Conservation (phyloP, 768 basidiomycete genomes). For the Gymnopilus dilepis region DNA sequence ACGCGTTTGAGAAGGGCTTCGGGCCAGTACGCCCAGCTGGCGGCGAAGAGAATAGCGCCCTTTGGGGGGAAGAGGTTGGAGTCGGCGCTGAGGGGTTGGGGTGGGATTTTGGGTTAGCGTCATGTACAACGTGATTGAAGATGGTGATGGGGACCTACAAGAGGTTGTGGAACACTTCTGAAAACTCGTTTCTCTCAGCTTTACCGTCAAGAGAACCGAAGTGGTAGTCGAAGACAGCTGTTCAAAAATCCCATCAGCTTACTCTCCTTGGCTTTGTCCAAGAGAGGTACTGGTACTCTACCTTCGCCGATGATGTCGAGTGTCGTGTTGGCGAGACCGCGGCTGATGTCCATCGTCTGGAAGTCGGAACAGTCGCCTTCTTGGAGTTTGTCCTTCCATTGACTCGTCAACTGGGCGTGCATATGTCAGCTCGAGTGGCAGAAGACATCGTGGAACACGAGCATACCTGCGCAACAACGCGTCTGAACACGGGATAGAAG, state of each 20-base stretch:
- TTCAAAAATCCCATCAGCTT: background rate
- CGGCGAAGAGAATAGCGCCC: constrained; percentile 15
- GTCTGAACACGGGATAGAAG: constrained; percentile 15
- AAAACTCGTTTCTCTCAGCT: constrained; percentile 13
- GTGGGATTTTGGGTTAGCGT: background rate
- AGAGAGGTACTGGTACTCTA: too few species aligned
- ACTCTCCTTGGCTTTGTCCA: too few species aligned
- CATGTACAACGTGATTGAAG: background rate
- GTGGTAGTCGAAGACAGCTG: constrained; percentile 19
- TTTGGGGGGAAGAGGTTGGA: constrained; percentile 16
- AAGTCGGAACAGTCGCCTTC: constrained; percentile 18
- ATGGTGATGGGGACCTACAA: constrained; percentile 6
- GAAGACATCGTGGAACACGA: too few species aligned
- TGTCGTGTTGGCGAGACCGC: constrained; percentile 12
- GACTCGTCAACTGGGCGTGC: constrained; percentile 11
- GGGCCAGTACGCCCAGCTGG: constrained; percentile 19
- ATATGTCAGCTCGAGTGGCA: too few species aligned
- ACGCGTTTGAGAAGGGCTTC: constrained; percentile 7
- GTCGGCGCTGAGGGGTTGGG: constrained; percentile 10
- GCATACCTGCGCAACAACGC: constrained; percentile 12
- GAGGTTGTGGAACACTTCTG: constrained; percentile 15
- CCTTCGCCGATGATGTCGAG: constrained; percentile 20
- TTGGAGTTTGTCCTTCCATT: constrained; percentile 18
- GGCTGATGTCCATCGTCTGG: constrained; percentile 14
- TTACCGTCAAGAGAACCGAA: constrained; percentile 14